Percentiles rank a stretch among this genome's conserved stretches.
phyloP scores from a whole-genome alignment of 208 protist genomes.

The Leishmania major region DNA sequence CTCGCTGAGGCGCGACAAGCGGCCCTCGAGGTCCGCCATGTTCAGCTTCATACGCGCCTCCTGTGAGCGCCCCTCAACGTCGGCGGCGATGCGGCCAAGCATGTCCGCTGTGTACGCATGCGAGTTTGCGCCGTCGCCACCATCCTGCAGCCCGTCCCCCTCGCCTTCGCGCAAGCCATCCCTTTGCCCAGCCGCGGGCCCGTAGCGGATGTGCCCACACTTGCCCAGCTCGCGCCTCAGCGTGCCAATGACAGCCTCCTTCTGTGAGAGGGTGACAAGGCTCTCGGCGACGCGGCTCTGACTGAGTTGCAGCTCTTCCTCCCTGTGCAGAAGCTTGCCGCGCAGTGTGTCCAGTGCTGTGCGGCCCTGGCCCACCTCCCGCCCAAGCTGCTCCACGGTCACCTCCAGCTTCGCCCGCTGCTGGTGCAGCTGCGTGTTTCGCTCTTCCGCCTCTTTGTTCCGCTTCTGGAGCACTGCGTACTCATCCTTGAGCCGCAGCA shows the following conservation, averaged over 20 bases:
- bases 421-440: conserved; percentile 71
- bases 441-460: conserved; percentile 58
- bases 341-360: conserved; percentile 59
- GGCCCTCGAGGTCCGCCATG: conserved; percentile 60
- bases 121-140: not conserved
- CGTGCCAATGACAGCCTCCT: conserved; percentile 73
- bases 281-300: conserved; percentile 76
- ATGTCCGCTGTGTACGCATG: conserved; percentile 55
- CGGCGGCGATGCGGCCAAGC: conserved; percentile 64
- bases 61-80: conserved; percentile 71
- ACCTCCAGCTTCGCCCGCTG: conserved; percentile 72
- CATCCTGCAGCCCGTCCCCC: not conserved
- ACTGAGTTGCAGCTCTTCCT: conserved; percentile 68
- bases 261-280: conserved; percentile 76
- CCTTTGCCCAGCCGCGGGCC: not conserved
- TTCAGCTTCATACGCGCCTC: conserved; percentile 77
- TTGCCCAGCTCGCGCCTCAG: conserved; percentile 72
- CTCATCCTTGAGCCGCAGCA: conserved; percentile 50
- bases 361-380: conserved; percentile 51
- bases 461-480: conserved; percentile 56
- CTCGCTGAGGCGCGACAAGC: conserved; percentile 44
- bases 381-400: conserved; percentile 70
- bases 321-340: conserved; percentile 53
- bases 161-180: conserved; percentile 15
- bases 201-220: conserved; percentile 30